Base-by-base conservation (phyloP, 768 basidiomycete species). In the Nidularia pulvinata region DNA sequence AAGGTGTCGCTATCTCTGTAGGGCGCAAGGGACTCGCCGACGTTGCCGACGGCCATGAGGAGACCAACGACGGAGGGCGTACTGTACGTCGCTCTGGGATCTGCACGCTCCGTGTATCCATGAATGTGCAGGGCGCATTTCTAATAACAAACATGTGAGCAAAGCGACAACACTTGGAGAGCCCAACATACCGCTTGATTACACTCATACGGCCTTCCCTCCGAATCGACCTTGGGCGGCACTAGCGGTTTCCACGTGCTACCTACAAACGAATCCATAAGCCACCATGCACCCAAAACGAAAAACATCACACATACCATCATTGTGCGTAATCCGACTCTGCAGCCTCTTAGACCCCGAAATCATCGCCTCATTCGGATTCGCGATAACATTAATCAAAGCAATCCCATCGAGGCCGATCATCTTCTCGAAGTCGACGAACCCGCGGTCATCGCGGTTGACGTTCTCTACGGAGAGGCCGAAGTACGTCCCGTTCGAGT, bases 401-500 rank as follows among this genome's bases (percentile, higher is more conserved):
- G 96, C 96, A 57, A 99, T 96, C 0, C 97, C 97, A 66, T 98
- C 95, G 48, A 99, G 70, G 7, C 95, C 95, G 52, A 90, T 84
- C 81, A 98, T 89, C 78, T 98, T 99, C 75, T 99, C 97, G 59
- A 98, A 99, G 68, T 99, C 96, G 33, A 94, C 95, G 62, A 81
- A 98, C 4, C 97, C 97, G 0, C 73, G 65, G 0, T 83, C 73
- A 65, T 99, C 88, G n/a, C 97, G 83, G 68, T 98, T 98, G 52
- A 91, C 97, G 60, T 94, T 80, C 59, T 92, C 89, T 37, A 91
- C 63, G 1, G 95, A 92, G 9, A 95, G 67, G 19, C 91, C 88
- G 66, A 94, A 99, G 76, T 97, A 98, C 0, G 97, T 99, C 36
- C 97, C 97, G 61, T 99, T 99, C 33, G 91, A 98, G 69, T 99